Conservation (phyloP, 1,284 basidiomycete genomes). For the Ganoderma lingzhi region DNA sequence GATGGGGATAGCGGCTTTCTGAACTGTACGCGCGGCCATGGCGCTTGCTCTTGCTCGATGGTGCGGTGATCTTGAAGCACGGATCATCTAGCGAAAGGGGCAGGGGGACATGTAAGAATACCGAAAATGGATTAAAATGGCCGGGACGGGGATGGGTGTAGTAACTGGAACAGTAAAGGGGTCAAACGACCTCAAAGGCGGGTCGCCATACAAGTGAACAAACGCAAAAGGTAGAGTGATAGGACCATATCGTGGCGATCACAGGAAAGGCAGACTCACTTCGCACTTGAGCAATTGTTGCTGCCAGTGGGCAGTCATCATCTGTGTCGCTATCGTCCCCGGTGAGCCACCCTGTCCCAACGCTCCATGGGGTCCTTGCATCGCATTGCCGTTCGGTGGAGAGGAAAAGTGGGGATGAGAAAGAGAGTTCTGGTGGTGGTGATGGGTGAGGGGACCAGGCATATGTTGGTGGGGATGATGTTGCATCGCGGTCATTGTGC, state of each 20-base stretch:
- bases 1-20: conserved; percentile 84
- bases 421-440: conserved; percentile 79
- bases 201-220: conserved; percentile 11
- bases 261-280: conserved; percentile 50
- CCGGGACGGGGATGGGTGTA: neutral
- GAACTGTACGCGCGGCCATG: conserved; percentile 78
- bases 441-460: conserved; percentile 54
- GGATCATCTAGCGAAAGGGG: conserved; percentile 62
- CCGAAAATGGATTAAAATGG: neutral
- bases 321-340: conserved; percentile 61
- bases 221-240: neutral
- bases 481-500: conserved; percentile 57
- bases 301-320: conserved; percentile 80
- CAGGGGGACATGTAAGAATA: neutral
- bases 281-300: conserved; percentile 84
- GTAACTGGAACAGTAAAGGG: neutral
- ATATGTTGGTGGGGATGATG: conserved; percentile 63
- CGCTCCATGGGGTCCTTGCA: conserved; percentile 53
- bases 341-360: conserved; percentile 71
- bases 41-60: conserved; percentile 83
- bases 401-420: conserved; percentile 70
- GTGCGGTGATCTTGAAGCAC: conserved; percentile 79
- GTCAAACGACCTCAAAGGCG: neutral
- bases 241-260: conserved; percentile 17
- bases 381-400: conserved; percentile 66